phyloP scores from a whole-genome alignment of 208 protist species.

The Novymonas esmeraldas region DNA sequence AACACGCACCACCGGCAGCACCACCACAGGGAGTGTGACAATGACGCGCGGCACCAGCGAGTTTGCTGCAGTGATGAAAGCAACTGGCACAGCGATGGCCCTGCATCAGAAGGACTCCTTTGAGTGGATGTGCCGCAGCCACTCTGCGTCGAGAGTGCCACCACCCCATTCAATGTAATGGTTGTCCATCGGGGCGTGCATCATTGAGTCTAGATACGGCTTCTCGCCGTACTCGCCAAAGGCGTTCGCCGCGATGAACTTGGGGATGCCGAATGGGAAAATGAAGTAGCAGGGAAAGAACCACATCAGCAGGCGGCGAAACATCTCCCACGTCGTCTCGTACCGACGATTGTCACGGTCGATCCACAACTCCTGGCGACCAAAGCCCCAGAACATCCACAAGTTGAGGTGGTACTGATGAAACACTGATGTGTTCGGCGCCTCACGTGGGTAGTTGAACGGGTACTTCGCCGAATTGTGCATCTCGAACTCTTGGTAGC shows the following conservation, averaged over 20 bases:
- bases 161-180: conserved; percentile 88
- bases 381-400: conserved; percentile 90
- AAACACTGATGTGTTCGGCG: conserved; percentile 89
- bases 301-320: conserved; percentile 82
- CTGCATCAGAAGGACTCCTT: conserved; percentile 79
- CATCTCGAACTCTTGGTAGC: conserved; percentile 92
- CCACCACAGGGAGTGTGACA: too few relatives aligned
- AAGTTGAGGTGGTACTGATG: conserved; percentile 88
- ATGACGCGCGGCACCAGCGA: too few relatives aligned
- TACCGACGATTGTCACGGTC: conserved; percentile 82
- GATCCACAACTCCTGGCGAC: conserved; percentile 86
- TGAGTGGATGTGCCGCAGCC: conserved; percentile 88
- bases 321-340: conserved; percentile 89
- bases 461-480: conserved; percentile 83
- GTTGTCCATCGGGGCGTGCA: conserved; percentile 87
- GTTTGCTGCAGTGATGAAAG: too few relatives aligned
- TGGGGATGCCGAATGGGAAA: conserved; percentile 88
- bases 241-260: conserved; percentile 67
- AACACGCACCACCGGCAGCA: too few relatives aligned
- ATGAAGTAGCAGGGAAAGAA: conserved; percentile 90
- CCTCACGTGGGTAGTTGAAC: conserved; percentile 86
- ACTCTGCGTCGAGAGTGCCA: conserved; percentile 81
- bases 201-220: conserved; percentile 76
- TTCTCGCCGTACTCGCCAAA: conserved; percentile 91
- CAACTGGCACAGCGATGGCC: background rate